Evolutionary conservation across 257 asterid genomes (phyloP).

Genomic region (Penstemon eatonii): DNA sequence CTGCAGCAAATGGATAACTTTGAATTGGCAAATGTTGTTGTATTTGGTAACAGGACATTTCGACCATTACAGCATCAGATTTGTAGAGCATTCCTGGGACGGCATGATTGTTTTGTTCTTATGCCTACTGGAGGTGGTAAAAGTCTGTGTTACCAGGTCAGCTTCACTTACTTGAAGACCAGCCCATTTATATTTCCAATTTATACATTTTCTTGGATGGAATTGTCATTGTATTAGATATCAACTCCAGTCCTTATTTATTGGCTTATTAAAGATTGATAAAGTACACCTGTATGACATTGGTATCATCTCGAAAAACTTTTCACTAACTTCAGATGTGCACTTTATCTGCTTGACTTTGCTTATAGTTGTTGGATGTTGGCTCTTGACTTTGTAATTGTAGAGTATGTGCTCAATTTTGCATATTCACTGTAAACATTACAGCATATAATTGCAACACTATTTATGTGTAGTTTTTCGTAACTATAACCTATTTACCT

Average conservation of each 20-base stretch:
- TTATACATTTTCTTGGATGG: constrained; percentile 22
- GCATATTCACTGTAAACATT: too few species aligned
- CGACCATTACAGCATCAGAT: constrained; percentile 86
- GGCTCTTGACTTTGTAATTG: too few species aligned
- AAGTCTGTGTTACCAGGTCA: constrained; percentile 98
- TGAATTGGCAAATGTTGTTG: constrained; percentile 90
- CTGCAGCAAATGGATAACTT: constrained; percentile 71
- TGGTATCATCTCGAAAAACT: too few species aligned
- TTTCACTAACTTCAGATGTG: not conserved
- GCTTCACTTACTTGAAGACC: constrained; percentile 27
- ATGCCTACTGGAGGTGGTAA: constrained; percentile 99
- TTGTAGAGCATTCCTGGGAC: constrained; percentile 64
- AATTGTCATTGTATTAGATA: too few species aligned
- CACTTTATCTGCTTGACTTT: not conserved
- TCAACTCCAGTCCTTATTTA: too few species aligned
- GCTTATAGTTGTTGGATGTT: too few species aligned
- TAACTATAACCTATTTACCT: too few species aligned
- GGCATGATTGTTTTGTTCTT: constrained; percentile 85
- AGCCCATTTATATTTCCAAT: constrained; percentile 5
- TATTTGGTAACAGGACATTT: constrained; percentile 78
- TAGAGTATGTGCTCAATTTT: too few species aligned
- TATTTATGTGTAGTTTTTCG: too few species aligned
- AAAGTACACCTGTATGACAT: too few species aligned
- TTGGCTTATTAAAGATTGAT: too few species aligned
- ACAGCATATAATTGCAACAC: too few species aligned